A percentile compares a stretch with the other conserved stretches of the same genome.
These are phyloP conservation scores for Leccinum barrowsii DNA, from an alignment of 768 basidiomycete species.

Conservation along the genomic window DNA sequence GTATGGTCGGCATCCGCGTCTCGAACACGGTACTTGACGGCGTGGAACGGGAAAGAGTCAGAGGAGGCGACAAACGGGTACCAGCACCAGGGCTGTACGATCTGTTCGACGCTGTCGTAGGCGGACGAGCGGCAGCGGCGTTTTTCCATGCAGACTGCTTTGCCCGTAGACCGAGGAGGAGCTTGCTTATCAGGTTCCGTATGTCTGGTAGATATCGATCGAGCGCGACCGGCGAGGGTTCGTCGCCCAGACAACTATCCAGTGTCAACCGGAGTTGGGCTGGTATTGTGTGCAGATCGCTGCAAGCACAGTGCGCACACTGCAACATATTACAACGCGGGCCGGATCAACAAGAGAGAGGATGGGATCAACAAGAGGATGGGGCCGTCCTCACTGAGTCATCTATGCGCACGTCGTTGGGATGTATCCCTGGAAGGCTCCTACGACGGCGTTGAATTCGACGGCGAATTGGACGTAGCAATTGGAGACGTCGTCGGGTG, in stretches of 20 bases:
- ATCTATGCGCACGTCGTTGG: constrained; percentile 59
- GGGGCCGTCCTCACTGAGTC: constrained; percentile 1
- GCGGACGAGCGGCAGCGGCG: constrained; percentile 9
- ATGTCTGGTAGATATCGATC: constrained; percentile 34
- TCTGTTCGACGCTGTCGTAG: constrained; percentile 1
- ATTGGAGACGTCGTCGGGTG: constrained; percentile 77
- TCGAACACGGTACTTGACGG: background rate
- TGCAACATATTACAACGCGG: background rate
- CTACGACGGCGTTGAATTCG: constrained; percentile 81
- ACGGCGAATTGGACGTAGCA: constrained; percentile 87
- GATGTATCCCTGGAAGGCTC: constrained; percentile 74
- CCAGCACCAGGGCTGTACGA: background rate
- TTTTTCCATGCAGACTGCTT: constrained; percentile 26
- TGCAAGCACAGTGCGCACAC: constrained; percentile 11
- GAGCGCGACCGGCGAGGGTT: constrained; percentile 32
- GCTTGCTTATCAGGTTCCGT: too few species aligned
- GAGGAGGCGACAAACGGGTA: background rate
- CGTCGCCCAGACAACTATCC: constrained; percentile 44
- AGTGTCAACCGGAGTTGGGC: constrained; percentile 36
- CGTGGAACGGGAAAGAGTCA: background rate
- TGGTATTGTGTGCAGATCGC: constrained; percentile 39
- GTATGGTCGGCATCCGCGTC: background rate
- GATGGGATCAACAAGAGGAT: background rate
- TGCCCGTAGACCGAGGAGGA: too few species aligned
- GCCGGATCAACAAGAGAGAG: too few species aligned